phyloP scores from a whole-genome alignment of 2,329 filamentous ascomycete genomes.

The Aspergillus persii region DNA sequence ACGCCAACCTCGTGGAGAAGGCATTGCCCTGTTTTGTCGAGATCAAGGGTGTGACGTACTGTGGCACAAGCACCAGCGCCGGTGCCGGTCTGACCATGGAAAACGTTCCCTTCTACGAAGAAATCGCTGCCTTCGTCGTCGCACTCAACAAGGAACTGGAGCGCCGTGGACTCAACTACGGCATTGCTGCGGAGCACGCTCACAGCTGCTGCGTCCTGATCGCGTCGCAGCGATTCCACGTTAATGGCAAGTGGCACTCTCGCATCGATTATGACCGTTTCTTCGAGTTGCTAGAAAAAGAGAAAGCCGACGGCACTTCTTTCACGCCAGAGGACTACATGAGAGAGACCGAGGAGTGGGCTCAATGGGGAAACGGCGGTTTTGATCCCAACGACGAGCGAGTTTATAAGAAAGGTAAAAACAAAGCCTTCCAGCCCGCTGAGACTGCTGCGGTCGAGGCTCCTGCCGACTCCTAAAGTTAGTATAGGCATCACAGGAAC shows the following conservation, averaged over 20 bases:
- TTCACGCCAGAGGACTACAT: slow-evolving; percentile 92
- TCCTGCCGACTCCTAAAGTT: background rate
- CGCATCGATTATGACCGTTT: slow-evolving; percentile 87
- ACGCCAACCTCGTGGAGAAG: slow-evolving; percentile 82
- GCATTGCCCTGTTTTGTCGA: slow-evolving; percentile 90
- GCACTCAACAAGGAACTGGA: slow-evolving; percentile 69
- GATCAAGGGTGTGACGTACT: slow-evolving; percentile 95
- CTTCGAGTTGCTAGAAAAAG: slow-evolving; percentile 76
- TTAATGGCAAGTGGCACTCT: slow-evolving; percentile 81
- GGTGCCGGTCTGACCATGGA: slow-evolving; percentile 91
- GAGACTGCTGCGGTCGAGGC: background rate
- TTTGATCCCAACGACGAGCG: slow-evolving; percentile 89
- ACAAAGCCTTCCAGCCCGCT: slow-evolving; percentile 20
- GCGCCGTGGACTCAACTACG: slow-evolving; percentile 72
- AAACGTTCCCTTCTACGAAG: slow-evolving; percentile 94
- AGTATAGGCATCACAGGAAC: too few species aligned
- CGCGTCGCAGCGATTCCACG: slow-evolving; percentile 75
- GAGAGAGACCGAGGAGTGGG: slow-evolving; percentile 88
- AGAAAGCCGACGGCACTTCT: slow-evolving; percentile 54
- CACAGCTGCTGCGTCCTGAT: slow-evolving; percentile 92
- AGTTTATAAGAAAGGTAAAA: slow-evolving; percentile 79
- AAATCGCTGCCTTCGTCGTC: slow-evolving; percentile 78
- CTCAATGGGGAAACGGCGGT: slow-evolving; percentile 87
- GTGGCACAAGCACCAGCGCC: slow-evolving; percentile 81
- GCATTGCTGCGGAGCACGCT: slow-evolving; percentile 90